A percentile compares a stretch with the other conserved stretches of the same genome.
Evolutionary conservation across 148 eudicot species (phyloP).

Genomic region (Simmondsia chinensis): DNA sequence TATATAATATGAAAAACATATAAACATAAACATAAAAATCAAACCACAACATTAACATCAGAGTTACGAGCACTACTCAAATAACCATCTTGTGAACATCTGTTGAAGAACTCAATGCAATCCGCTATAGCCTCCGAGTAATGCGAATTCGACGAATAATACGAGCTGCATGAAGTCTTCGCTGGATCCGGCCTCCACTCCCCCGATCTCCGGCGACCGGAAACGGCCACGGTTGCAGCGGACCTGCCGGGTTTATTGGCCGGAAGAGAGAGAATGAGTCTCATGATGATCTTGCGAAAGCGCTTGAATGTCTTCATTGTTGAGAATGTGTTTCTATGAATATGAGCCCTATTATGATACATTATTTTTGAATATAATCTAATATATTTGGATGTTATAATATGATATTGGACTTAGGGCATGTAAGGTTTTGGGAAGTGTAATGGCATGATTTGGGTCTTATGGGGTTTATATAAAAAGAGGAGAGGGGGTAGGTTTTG

Average conservation of each 20-base stretch:
- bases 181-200: conserved; percentile 29
- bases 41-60: conserved; percentile 23
- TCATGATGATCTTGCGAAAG: conserved; percentile 30
- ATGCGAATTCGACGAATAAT: conserved; percentile 37
- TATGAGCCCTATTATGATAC: conserved; percentile 3
- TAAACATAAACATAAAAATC: no score
- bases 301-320: conserved; percentile 36
- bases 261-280: conserved; percentile 24
- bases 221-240: conserved; percentile 1
- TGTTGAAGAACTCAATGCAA: conserved; percentile 57
- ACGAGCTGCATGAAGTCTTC: conserved; percentile 35
- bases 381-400: neutral
- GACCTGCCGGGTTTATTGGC: neutral
- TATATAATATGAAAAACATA: no score
- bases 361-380: conserved; percentile 11
- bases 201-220: conserved; percentile 27
- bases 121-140: conserved; percentile 54
- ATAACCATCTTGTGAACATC: conserved; percentile 21
- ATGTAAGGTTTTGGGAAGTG: conserved; percentile 20
- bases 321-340: conserved; percentile 6
- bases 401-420: no score
- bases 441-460: conserved; percentile 27
- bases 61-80: conserved; percentile 14
- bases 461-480: conserved; percentile 13
- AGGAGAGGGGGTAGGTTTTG: neutral